A percentile compares a stretch with the other conserved stretches of the same genome.
phyloP scores from a whole-genome alignment of 2,329 filamentous ascomycete genomes.

The Elsinoe australis region DNA sequence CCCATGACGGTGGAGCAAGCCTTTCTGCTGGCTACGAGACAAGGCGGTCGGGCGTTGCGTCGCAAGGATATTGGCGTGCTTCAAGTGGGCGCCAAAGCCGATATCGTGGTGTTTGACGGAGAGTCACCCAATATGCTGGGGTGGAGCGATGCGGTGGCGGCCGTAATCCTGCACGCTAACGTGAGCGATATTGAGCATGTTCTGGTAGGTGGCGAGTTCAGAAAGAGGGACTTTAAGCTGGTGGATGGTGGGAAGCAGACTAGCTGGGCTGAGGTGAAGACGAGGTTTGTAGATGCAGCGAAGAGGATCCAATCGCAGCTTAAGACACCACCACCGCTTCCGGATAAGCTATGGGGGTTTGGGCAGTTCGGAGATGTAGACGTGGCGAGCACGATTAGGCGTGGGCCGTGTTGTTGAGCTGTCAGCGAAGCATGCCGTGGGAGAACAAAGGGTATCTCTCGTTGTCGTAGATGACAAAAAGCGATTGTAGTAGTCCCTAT shows the following conservation, averaged over 20 bases:
- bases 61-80: constrained; percentile 44
- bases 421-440: neutral
- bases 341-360: neutral
- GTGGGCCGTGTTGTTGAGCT: neutral
- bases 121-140: constrained; percentile 45
- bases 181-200: constrained; percentile 48
- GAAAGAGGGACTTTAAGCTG: constrained; percentile 30
- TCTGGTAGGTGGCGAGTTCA: constrained; percentile 43
- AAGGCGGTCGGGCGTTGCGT: constrained; percentile 46
- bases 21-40: constrained; percentile 48
- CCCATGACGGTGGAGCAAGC: constrained; percentile 50
- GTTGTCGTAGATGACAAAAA: no score
- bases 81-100: constrained; percentile 44
- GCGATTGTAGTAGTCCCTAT: no score
- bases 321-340: neutral
- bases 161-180: constrained; percentile 49
- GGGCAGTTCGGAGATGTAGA: neutral
- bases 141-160: constrained; percentile 50
- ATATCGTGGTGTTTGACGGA: constrained; percentile 48
- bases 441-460: no score
- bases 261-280: neutral
- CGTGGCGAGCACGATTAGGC: neutral
- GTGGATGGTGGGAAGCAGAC: neutral
- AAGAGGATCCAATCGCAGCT: neutral
- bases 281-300: neutral